Percentiles rank a stretch among this genome's conserved stretches.
Evolutionary conservation across 306 rosid species (phyloP).

Genomic region (Hippophae gyantsensis): DNA sequence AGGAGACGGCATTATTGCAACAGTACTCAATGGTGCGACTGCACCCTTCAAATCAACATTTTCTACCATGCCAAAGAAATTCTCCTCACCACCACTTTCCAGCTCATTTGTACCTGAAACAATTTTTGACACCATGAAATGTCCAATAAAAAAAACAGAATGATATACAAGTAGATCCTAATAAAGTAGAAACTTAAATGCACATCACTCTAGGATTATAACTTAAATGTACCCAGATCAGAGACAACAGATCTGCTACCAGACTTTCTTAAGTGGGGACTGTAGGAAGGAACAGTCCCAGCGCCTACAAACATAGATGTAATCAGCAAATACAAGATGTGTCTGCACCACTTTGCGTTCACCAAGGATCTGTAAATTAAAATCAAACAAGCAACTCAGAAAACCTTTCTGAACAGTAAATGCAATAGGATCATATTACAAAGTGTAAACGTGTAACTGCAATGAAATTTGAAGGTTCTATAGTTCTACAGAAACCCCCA

Average conservation of each 20-base stretch:
- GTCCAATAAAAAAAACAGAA: not conserved
- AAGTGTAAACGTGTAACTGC: not conserved
- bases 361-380: conserved; percentile 27
- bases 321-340: conserved; percentile 25
- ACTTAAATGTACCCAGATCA: conserved; percentile 57
- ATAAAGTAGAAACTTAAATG: not conserved
- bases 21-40: conserved; percentile 25
- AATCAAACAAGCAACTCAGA: conserved; percentile 13
- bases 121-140: conserved; percentile 17
- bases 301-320: conserved; percentile 82
- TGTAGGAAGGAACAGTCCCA: conserved; percentile 44
- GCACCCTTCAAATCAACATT: conserved; percentile 42
- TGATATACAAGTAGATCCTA: not conserved
- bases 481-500: too few species aligned
- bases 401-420: not conserved
- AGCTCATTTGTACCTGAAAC: conserved; percentile 42
- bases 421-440: not conserved
- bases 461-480: not conserved
- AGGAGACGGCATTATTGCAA: conserved; percentile 77
- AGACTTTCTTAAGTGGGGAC: conserved; percentile 93
- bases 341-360: conserved; percentile 15
- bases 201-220: conserved; percentile 2
- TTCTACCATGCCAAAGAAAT: conserved; percentile 40
- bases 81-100: conserved; percentile 68
- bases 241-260: conserved; percentile 80